Evolutionary conservation across 1,284 basidiomycete genomes (phyloP).

Genomic region (Ganoderma boninense): DNA sequence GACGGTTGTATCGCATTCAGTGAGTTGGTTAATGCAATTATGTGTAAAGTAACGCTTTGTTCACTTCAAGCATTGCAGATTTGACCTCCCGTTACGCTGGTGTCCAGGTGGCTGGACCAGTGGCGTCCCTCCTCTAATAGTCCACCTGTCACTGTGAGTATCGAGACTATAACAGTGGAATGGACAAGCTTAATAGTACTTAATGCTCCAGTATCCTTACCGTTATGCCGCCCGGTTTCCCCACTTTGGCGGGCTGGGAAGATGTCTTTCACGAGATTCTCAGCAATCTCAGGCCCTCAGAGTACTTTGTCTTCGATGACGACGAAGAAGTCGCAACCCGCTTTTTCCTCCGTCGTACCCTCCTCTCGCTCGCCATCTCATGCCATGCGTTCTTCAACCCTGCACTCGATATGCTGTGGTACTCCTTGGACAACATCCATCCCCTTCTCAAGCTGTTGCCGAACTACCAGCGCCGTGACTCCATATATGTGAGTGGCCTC

Average conservation of each 20-base stretch:
- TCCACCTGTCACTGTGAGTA: too few relatives aligned
- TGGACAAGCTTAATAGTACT: not conserved
- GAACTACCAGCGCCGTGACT: not conserved
- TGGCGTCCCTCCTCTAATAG: too few relatives aligned
- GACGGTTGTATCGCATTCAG: too few relatives aligned
- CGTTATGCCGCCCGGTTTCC: not conserved
- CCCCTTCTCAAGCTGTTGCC: not conserved
- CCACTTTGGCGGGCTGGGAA: not conserved
- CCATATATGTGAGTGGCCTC: not conserved
- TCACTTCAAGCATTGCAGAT: too few relatives aligned
- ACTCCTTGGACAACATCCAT: not conserved
- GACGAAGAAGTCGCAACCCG: not conserved
- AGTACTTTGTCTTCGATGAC: not conserved
- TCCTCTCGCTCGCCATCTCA: not conserved
- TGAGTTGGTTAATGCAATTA: too few relatives aligned
- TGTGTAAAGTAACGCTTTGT: too few relatives aligned
- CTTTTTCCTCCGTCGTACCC: not conserved
- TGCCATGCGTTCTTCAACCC: not conserved
- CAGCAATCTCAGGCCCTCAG: not conserved
- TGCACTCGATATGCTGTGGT: not conserved
- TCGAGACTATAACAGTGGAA: too few relatives aligned
- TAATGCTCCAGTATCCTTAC: not conserved
- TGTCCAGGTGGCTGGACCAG: too few relatives aligned
- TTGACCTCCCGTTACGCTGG: too few relatives aligned
- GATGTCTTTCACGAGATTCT: not conserved